These are phyloP conservation scores for Aspergillus tubingensis DNA, from an alignment of 2,329 filamentous ascomycete genomes.

Conservation along the genomic window DNA sequence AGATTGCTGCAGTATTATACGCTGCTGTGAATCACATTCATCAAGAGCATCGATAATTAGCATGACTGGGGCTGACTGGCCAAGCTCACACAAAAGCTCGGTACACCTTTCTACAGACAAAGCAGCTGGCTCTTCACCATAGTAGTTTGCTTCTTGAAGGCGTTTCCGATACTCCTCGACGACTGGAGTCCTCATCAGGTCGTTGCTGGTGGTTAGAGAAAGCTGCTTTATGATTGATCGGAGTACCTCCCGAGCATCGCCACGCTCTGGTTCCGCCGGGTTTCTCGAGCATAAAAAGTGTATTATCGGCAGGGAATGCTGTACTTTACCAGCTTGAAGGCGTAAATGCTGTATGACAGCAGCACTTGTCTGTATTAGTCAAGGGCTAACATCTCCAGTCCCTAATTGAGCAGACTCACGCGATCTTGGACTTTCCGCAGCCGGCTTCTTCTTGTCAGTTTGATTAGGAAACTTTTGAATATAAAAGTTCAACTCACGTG, in stretches of 20 bases:
- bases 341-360: not conserved
- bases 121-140: not conserved
- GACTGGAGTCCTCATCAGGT: not conserved
- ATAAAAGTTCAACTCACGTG: not conserved
- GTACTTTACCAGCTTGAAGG: no score
- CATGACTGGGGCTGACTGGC: not conserved
- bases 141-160: not conserved
- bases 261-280: not conserved
- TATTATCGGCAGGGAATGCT: no score
- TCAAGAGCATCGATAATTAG: constrained; percentile 1
- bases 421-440: not conserved
- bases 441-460: not conserved
- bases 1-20: not conserved
- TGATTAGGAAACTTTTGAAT: not conserved
- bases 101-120: not conserved
- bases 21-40: not conserved
- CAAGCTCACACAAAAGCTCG: not conserved
- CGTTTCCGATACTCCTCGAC: not conserved
- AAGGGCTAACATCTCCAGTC: not conserved
- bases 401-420: not conserved
- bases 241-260: not conserved
- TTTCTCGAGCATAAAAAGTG: not conserved
- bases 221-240: not conserved
- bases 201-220: no score
- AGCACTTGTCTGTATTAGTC: not conserved